These are phyloP conservation scores for Chlamydomonas asymmetrica DNA, from an alignment of 139 green algal genomes.

Conservation along the genomic window DNA sequence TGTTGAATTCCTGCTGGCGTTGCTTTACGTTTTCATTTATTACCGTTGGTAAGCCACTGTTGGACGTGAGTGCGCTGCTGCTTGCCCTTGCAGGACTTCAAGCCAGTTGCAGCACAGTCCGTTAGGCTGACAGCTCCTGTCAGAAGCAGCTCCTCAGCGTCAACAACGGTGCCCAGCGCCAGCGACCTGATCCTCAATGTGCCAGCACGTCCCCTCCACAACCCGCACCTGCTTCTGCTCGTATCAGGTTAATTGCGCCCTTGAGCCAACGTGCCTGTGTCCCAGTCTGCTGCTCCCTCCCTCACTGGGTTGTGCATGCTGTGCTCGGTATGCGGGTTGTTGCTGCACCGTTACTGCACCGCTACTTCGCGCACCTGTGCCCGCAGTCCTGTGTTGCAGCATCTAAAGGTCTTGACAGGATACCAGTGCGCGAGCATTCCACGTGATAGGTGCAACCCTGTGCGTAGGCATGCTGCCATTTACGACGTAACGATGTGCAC, in stretches of 20 bases:
- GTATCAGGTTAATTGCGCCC: not conserved
- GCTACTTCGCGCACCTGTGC: not conserved
- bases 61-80: not conserved
- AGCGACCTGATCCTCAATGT: not conserved
- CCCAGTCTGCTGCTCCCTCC: too few relatives aligned
- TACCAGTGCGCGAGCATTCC: not conserved
- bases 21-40: too few relatives aligned
- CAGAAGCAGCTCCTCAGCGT: not conserved
- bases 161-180: not conserved
- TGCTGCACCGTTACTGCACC: not conserved
- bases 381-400: not conserved
- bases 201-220: not conserved
- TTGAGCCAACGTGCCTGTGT: too few relatives aligned
- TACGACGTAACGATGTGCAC: too few relatives aligned
- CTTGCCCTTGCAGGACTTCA: constrained; percentile 7
- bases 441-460: too few relatives aligned
- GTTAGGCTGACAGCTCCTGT: not conserved
- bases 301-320: too few relatives aligned
- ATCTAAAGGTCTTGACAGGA: not conserved
- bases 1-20: too few relatives aligned
- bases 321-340: not conserved
- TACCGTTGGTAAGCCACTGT: too few relatives aligned
- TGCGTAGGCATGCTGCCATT: too few relatives aligned
- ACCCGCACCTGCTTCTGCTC: constrained; percentile 3
- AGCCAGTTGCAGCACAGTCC: not conserved